Percentiles rank a stretch among this genome's conserved stretches.
phyloP scores from a whole-genome alignment of 768 basidiomycete genomes.

The Termitomyces sp. region DNA sequence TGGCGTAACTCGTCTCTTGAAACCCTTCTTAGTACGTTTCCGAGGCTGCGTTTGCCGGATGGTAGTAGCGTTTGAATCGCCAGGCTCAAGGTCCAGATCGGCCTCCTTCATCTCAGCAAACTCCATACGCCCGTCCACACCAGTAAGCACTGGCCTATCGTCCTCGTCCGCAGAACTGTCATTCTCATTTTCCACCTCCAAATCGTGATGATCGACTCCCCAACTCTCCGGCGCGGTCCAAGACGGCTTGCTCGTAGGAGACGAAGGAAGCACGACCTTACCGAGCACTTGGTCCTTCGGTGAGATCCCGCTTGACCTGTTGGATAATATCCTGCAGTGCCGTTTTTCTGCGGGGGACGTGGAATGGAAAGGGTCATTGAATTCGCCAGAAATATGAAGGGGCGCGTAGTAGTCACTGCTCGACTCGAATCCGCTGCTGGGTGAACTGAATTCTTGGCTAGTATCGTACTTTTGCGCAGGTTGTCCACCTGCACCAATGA shows the following conservation, averaged over 20 bases:
- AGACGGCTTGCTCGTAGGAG: constrained; percentile 7
- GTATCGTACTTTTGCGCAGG: constrained; percentile 5
- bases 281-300: constrained; percentile 31
- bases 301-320: constrained; percentile 37
- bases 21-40: background rate
- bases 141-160: background rate
- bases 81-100: constrained; percentile 2
- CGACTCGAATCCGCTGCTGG: constrained; percentile 37
- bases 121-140: constrained; percentile 6
- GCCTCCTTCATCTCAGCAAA: constrained; percentile 1
- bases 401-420: constrained; percentile 21
- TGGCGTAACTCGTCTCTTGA: constrained; percentile 11
- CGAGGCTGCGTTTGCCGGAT: background rate
- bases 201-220: constrained; percentile 54
- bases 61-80: background rate
- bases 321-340: constrained; percentile 15
- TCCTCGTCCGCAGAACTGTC: constrained; percentile 24
- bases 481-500: constrained; percentile 46
- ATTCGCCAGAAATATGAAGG: constrained; percentile 22
- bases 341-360: constrained; percentile 21
- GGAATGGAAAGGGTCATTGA: constrained; percentile 36
- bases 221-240: constrained; percentile 79
- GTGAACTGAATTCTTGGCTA: constrained; percentile 27
- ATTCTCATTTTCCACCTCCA: constrained; percentile 23
- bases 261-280: constrained; percentile 3